phyloP scores from a whole-genome alignment of 1,284 basidiomycete species.

The Porodaedalea pini region DNA sequence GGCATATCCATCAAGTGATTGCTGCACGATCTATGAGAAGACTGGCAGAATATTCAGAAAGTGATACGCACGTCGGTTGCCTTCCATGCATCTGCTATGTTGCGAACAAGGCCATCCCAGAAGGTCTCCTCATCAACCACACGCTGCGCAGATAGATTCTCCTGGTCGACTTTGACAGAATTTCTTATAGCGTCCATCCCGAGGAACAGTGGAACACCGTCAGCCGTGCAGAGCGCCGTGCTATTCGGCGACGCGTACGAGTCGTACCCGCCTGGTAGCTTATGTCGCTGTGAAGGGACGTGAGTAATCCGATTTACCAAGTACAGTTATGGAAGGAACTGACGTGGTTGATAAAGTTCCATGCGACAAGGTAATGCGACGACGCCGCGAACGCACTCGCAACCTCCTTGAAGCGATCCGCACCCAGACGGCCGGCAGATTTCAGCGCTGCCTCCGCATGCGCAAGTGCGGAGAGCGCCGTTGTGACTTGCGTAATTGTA shows the following conservation, averaged over 20 bases:
- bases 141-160: not conserved
- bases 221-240: constrained; percentile 13
- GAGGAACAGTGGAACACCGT: constrained; percentile 19
- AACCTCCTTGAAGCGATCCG: constrained; percentile 20
- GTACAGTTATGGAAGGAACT: not conserved
- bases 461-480: constrained; percentile 19
- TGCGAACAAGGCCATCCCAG: constrained; percentile 20
- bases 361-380: constrained; percentile 14
- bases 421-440: constrained; percentile 10
- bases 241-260: constrained; percentile 7
- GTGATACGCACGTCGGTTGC: constrained; percentile 15
- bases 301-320: not conserved
- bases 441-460: constrained; percentile 17
- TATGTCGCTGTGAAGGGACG: constrained; percentile 14
- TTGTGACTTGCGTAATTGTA: constrained; percentile 22
- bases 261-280: constrained; percentile 19
- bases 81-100: constrained; percentile 20
- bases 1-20: constrained; percentile 7
- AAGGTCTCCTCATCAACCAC: constrained; percentile 12
- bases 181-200: constrained; percentile 9
- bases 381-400: constrained; percentile 4
- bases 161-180: constrained; percentile 5
- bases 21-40: not conserved
- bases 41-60: not conserved
- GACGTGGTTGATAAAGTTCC: constrained; percentile 21